A percentile compares a stretch with the other conserved stretches of the same genome.
Conservation (phyloP, 2,329 filamentous ascomycete species). For the Verticillium nonalfalfae region DNA sequence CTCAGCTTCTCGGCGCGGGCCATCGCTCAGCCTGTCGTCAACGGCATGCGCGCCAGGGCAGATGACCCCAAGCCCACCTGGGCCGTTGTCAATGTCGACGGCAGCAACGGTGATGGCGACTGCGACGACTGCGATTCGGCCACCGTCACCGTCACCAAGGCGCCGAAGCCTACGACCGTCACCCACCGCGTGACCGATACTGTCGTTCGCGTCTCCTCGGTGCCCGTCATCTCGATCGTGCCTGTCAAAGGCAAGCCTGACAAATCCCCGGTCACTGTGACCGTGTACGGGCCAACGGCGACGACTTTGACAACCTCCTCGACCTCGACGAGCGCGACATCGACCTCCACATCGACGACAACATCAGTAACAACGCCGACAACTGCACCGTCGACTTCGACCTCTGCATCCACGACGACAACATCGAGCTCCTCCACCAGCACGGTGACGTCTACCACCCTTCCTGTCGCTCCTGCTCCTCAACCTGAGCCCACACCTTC, state of each 20-base stretch:
- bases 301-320: background rate
- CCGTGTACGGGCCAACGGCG: conserved; percentile 3
- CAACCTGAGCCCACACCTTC: background rate
- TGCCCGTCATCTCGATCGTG: conserved; percentile 20
- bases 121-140: conserved; percentile 1
- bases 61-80: conserved; percentile 4
- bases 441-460: background rate
- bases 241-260: conserved; percentile 15
- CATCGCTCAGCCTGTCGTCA: conserved; percentile 20
- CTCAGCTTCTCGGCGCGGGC: conserved; percentile 16
- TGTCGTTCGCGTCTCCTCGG: conserved; percentile 10
- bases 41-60: conserved; percentile 5
- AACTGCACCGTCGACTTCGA: background rate
- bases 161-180: conserved; percentile 18
- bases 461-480: background rate
- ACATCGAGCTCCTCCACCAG: background rate
- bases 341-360: conserved; percentile 2
- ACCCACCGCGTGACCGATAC: conserved; percentile 21
- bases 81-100: conserved; percentile 24
- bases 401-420: conserved; percentile 2
- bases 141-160: conserved; percentile 21
- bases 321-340: background rate
- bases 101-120: conserved; percentile 12
- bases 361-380: background rate
- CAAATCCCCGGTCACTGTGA: conserved; percentile 3